Base-by-base conservation (phyloP, 2,329 filamentous ascomycete genomes). In the Alternaria triticimaculans region DNA sequence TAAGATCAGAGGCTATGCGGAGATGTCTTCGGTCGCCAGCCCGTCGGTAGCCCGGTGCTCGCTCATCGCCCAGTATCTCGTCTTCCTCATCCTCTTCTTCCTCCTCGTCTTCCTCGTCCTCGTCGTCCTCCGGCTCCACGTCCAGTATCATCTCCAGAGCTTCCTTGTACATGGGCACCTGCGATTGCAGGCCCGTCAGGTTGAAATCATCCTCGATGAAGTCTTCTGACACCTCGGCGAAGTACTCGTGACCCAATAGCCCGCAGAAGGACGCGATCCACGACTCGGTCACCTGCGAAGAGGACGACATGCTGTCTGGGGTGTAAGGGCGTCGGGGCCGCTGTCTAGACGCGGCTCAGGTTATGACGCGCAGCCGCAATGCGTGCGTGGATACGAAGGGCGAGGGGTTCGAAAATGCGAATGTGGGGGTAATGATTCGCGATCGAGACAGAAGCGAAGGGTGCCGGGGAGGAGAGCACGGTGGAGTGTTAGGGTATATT, bases 201-300 rank as follows among this genome's bases (percentile, higher is more conserved):
- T 99, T 99, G 86, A 99, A 99, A 82, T 99, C 96, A 89, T 99
- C 96, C 81, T 99, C 96, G 78, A 99, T 98, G 76, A 99, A 99
- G 77, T 99, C 96, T 83, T 99, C 96, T 49, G 93, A 96, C 55
- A 99, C 95, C 84, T 99, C 96, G 67, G 96, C 96, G 81, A 99
- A 99, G 84, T 98, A 99, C 82, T 99, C 96, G 80, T 99, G 96
- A 66, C 96, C 96, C 64, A 98, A 88, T 49, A 98, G 86, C 43
- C 93, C 94, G 85, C 96, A 99, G 81, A 97, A 99, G 62, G 94
- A 96, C 68, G 93, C 92, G 84, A 99, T 98, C 96, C 96, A 99
- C 60, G 94, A 97, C 85, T 99, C 96, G 71, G 87, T 85, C 46
- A 87, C 85, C 69, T 86, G 84, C 44, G 85, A 87, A 26, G 84